Evolutionary conservation across 371 early-diverging fungal species (phyloP).

Genomic region (Coemansia sp.): DNA sequence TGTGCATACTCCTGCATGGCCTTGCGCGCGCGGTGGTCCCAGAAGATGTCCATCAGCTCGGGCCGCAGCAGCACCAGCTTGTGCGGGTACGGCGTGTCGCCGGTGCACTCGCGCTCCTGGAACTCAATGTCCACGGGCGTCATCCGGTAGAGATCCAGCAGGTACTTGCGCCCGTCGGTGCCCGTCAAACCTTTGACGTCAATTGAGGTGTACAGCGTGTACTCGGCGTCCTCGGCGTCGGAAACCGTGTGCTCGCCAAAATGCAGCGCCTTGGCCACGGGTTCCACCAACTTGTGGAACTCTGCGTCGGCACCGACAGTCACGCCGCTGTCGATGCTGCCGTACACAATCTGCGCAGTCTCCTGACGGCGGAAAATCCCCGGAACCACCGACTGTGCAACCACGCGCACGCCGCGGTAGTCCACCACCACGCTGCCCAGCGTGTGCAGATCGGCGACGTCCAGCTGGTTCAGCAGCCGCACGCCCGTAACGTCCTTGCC

Average conservation of each 20-base stretch:
- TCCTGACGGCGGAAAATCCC: slow-evolving; percentile 74
- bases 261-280: slow-evolving; percentile 77
- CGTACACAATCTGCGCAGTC: slow-evolving; percentile 81
- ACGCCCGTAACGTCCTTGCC: slow-evolving; percentile 94
- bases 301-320: slow-evolving; percentile 65
- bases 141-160: slow-evolving; percentile 88
- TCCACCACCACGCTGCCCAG: slow-evolving; percentile 90
- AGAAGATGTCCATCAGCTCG: slow-evolving; percentile 83
- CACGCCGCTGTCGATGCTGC: slow-evolving; percentile 81
- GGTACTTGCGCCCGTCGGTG: slow-evolving; percentile 86
- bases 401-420: slow-evolving; percentile 85
- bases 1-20: slow-evolving; percentile 59
- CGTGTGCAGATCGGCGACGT: slow-evolving; percentile 75
- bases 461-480: slow-evolving; percentile 70
- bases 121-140: slow-evolving; percentile 90
- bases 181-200: slow-evolving; percentile 93
- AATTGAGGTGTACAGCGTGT: slow-evolving; percentile 72
- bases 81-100: slow-evolving; percentile 78
- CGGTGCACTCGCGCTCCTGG: slow-evolving; percentile 68
- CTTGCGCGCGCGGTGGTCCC: slow-evolving; percentile 73
- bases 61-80: slow-evolving; percentile 81
- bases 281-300: slow-evolving; percentile 74
- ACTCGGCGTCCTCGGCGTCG: slow-evolving; percentile 64
- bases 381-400: slow-evolving; percentile 93
- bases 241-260: slow-evolving; percentile 72